Evolutionary conservation across 768 basidiomycete species (phyloP).

Genomic region (Rhizopogon rudus): DNA sequence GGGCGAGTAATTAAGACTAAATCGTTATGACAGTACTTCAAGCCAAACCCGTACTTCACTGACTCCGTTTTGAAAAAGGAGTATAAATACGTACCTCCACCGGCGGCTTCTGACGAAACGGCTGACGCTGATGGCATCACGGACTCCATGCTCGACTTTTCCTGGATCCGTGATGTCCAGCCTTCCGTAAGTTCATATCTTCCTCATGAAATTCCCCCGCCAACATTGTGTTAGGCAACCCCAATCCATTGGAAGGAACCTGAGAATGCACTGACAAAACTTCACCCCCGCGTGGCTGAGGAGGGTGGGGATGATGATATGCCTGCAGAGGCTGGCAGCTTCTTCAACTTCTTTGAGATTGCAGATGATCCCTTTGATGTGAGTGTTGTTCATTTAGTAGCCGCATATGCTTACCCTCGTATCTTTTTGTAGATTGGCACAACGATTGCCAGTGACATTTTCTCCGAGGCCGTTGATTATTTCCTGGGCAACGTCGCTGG

Average conservation of each 20-base stretch:
- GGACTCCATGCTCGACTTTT: conserved; percentile 73
- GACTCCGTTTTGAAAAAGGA: conserved; percentile 77
- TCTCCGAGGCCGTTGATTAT: conserved; percentile 76
- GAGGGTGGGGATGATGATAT: conserved; percentile 57
- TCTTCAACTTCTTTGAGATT: conserved; percentile 85
- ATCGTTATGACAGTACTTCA: conserved; percentile 56
- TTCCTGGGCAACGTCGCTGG: conserved; percentile 66
- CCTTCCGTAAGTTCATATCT: conserved; percentile 47
- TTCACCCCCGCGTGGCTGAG: conserved; percentile 62
- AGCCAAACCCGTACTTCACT: conserved; percentile 80
- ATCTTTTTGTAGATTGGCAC: conserved; percentile 53
- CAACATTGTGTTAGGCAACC: conserved; percentile 36
- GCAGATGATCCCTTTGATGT: conserved; percentile 65
- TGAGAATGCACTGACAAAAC: conserved; percentile 69
- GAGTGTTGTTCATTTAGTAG: conserved; percentile 19
- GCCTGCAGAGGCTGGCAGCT: conserved; percentile 67
- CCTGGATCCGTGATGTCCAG: conserved; percentile 71
- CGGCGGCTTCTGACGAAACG: conserved; percentile 47
- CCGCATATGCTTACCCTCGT: not conserved
- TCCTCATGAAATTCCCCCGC: not conserved
- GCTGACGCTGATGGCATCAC: conserved; percentile 74
- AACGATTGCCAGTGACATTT: conserved; percentile 70
- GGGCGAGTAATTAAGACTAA: conserved; percentile 6
- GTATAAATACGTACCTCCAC: conserved; percentile 63
- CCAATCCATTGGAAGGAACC: conserved; percentile 83